Evolutionary conservation across 768 basidiomycete species (phyloP).

Genomic region (Suillus bovinus): DNA sequence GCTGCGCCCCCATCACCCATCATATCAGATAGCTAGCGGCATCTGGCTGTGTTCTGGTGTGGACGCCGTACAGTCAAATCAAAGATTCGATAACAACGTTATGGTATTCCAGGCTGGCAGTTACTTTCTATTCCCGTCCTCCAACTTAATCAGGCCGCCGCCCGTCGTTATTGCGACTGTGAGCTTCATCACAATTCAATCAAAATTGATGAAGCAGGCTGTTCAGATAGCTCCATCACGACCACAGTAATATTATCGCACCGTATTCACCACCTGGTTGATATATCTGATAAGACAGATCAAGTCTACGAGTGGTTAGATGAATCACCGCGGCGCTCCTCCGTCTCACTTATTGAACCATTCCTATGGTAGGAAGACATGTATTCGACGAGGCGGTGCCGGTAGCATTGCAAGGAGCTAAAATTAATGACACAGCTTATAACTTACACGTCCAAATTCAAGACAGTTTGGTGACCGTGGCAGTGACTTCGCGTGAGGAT

Average conservation of each 20-base stretch:
- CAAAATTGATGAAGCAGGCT: slow-evolving; percentile 2
- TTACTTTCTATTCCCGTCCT: not conserved
- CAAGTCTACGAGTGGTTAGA: too few species aligned
- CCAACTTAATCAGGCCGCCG: not conserved
- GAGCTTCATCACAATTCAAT: not conserved
- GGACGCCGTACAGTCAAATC: too few species aligned
- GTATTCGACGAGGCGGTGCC: not conserved
- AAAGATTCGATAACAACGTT: too few species aligned
- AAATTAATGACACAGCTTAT: not conserved
- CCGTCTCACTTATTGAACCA: too few species aligned
- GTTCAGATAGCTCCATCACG: not conserved
- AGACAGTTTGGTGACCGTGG: too few species aligned
- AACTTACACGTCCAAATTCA: not conserved
- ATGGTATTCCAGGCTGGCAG: not conserved
- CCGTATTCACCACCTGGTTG: not conserved
- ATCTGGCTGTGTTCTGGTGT: not conserved
- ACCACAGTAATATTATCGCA: not conserved
- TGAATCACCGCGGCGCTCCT: too few species aligned
- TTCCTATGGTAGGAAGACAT: too few species aligned
- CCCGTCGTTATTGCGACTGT: not conserved
- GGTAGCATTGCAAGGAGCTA: not conserved
- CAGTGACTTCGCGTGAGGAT: too few species aligned
- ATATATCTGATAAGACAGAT: too few species aligned
- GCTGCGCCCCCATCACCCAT: not conserved
- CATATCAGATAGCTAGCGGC: not conserved